A percentile compares a stretch with the other conserved stretches of the same genome.
These are phyloP conservation scores for Abelmoschus esculentus DNA, from an alignment of 345 rosid genomes.

Conservation along the genomic window DNA sequence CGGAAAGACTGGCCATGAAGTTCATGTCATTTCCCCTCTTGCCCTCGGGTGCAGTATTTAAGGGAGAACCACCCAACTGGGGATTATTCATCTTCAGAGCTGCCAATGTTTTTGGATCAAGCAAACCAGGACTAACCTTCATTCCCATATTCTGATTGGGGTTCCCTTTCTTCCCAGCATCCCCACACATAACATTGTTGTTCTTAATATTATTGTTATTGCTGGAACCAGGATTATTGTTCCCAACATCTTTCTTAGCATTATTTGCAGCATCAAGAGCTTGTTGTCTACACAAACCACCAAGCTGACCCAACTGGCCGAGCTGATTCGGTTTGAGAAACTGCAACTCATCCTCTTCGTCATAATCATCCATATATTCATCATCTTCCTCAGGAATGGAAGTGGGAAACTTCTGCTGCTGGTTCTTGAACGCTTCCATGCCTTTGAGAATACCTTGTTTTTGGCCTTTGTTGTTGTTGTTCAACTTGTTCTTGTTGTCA, in stretches of 20 bases:
- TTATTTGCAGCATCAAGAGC: slow-evolving; percentile 23
- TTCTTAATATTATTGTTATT: slow-evolving; percentile 24
- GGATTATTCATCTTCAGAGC: slow-evolving; percentile 43
- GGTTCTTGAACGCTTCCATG: slow-evolving; percentile 40
- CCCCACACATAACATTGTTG: slow-evolving; percentile 26
- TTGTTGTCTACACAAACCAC: slow-evolving; percentile 31
- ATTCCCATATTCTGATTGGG: slow-evolving; percentile 41
- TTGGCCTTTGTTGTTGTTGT: slow-evolving; percentile 36
- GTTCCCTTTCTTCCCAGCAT: slow-evolving; percentile 46
- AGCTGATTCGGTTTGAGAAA: slow-evolving; percentile 24
- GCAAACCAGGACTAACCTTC: slow-evolving; percentile 24
- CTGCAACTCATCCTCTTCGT: slow-evolving; percentile 30
- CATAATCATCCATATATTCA: slow-evolving; percentile 32
- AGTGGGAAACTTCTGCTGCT: slow-evolving; percentile 30
- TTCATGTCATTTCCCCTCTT: slow-evolving; percentile 35
- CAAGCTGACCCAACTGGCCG: slow-evolving; percentile 18
- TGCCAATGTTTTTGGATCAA: slow-evolving; percentile 40
- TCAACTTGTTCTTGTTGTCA: slow-evolving; percentile 21
- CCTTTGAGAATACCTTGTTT: slow-evolving; percentile 40
- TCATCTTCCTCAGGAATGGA: slow-evolving; percentile 39
- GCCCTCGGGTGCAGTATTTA: slow-evolving; percentile 16
- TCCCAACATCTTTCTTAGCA: slow-evolving; percentile 39
- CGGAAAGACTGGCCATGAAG: slow-evolving; percentile 48
- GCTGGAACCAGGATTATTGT: slow-evolving; percentile 13
- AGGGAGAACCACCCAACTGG: slow-evolving; percentile 1